A percentile compares a stretch with the other conserved stretches of the same genome.
phyloP scores from a whole-genome alignment of 331 rosid species.

The Phaseolus coccineus region DNA sequence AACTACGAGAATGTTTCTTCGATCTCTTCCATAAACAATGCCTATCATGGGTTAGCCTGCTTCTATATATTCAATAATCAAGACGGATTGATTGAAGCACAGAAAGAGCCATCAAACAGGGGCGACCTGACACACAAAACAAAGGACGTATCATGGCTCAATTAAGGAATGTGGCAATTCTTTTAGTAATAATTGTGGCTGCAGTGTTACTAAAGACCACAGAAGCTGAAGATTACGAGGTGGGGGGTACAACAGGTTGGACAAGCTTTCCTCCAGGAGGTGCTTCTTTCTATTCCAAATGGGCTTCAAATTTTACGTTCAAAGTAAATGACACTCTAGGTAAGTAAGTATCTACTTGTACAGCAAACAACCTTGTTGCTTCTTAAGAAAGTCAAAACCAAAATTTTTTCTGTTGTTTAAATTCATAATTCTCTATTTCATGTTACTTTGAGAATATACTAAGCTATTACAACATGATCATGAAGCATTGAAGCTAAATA shows the following conservation, averaged over 20 bases:
- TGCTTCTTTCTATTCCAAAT: slow-evolving; percentile 49
- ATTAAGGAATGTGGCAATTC: slow-evolving; percentile 1
- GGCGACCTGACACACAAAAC: background rate
- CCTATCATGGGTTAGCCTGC: background rate
- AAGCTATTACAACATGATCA: background rate
- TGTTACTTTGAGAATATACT: background rate
- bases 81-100: background rate
- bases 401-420: background rate
- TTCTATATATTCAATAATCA: slow-evolving; percentile 29
- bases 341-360: slow-evolving; percentile 9
- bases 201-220: slow-evolving; percentile 7
- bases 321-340: slow-evolving; percentile 47
- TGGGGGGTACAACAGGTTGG: slow-evolving; percentile 51
- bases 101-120: slow-evolving; percentile 25
- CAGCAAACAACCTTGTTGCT: background rate
- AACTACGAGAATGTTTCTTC: slow-evolving; percentile 4
- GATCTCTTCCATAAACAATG: slow-evolving; percentile 1
- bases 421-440: background rate
- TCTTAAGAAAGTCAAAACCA: background rate
- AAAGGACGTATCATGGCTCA: slow-evolving; percentile 32
- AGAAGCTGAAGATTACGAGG: slow-evolving; percentile 44
- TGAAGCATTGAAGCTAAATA: background rate
- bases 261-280: slow-evolving; percentile 43
- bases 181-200: background rate
- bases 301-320: slow-evolving; percentile 48